Conservation (phyloP, 1,139 yeast species). For the Blastobotrys indianensis region DNA sequence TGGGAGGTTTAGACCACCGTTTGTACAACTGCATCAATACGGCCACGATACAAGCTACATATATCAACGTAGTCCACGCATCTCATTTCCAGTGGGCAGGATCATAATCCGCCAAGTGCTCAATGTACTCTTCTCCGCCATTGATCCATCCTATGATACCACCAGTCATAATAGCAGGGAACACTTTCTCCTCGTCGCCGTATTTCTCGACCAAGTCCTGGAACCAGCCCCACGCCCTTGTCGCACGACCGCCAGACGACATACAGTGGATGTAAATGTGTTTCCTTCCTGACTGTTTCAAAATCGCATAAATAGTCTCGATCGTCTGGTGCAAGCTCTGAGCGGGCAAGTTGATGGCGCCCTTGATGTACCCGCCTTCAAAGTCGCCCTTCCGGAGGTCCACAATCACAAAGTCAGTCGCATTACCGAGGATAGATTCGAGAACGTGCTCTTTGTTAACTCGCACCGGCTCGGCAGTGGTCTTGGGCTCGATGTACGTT, state of each 20-base stretch:
- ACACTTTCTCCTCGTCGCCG: constrained; percentile 14
- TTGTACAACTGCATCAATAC: no score
- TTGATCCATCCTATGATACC: constrained; percentile 24
- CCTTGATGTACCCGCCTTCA: constrained; percentile 24
- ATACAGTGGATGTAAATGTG: constrained; percentile 21
- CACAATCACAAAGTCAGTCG: constrained; percentile 18
- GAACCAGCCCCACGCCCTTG: constrained; percentile 24
- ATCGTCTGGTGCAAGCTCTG: constrained; percentile 22
- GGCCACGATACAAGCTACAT: no score
- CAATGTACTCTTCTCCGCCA: constrained; percentile 20
- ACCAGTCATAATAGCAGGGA: constrained; percentile 21
- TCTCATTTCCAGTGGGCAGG: no score
- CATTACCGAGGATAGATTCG: constrained; percentile 12
- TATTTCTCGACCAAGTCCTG: constrained; percentile 19
- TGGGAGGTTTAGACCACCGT: no score
- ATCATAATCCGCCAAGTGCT: constrained; percentile 14
- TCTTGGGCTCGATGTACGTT: constrained; percentile 9
- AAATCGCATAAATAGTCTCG: constrained; percentile 18
- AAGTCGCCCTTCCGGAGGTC: constrained; percentile 25
- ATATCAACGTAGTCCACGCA: no score
- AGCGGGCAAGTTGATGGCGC: constrained; percentile 26
- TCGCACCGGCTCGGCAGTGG: constrained; percentile 15
- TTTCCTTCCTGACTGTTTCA: constrained; percentile 22
- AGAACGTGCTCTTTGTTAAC: constrained; percentile 20
- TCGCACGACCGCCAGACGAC: constrained; percentile 24